Evolutionary conservation across 345 rosid species (phyloP).

Genomic region (Salix viminalis): DNA sequence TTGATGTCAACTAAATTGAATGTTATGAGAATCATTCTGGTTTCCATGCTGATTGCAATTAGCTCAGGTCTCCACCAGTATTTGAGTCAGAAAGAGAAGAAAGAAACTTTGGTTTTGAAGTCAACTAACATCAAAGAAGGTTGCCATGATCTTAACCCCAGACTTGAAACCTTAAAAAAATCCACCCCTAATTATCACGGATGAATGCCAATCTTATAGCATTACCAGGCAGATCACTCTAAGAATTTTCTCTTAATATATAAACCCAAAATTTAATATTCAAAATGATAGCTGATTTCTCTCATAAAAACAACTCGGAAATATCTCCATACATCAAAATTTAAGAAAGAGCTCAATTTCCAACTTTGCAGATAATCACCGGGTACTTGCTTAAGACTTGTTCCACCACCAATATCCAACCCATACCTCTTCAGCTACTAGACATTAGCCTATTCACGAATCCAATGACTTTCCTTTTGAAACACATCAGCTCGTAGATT

Average conservation of each 20-base stretch:
- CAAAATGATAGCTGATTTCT: not conserved
- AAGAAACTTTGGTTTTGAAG: not conserved
- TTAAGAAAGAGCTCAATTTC: not conserved
- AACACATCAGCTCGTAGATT: not conserved
- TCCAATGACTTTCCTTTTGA: conserved; percentile 3
- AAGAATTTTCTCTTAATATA: not conserved
- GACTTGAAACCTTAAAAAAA: not conserved
- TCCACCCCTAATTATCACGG: too few relatives aligned
- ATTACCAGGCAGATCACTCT: not conserved
- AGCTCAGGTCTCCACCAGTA: not conserved
- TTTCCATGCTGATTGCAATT: not conserved
- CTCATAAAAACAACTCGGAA: not conserved
- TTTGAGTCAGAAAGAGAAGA: not conserved
- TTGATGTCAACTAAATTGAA: too few relatives aligned
- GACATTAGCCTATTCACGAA: conserved; percentile 2
- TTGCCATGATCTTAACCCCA: not conserved
- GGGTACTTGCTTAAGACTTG: not conserved
- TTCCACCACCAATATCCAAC: conserved; percentile 9
- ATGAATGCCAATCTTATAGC: not conserved
- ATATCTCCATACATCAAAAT: conserved; percentile 1
- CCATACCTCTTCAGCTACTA: not conserved
- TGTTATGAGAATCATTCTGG: too few relatives aligned
- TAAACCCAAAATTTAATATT: not conserved
- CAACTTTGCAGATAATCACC: not conserved
- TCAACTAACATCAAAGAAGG: not conserved